Evolutionary conservation across 371 early-diverging fungal species (phyloP), one percentile per base, ranked within the genome.

Genomic region (Mucor piriformis): DNA sequence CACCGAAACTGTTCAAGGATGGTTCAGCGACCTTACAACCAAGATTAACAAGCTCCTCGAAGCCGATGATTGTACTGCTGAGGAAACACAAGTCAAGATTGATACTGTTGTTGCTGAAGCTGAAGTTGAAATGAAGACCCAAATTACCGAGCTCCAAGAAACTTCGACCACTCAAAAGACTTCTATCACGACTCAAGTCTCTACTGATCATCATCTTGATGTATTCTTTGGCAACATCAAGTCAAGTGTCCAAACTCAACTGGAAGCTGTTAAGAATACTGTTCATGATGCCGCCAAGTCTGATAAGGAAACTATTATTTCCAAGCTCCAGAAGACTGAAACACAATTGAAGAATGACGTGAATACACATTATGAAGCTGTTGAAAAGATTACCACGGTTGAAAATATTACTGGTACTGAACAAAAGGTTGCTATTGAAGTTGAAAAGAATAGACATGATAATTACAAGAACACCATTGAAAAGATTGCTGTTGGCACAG

Each of bases 161-260:
- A 53, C 51, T 10, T 6, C 52, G 2, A 54, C 48, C 13, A 52
- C 50, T 5, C 37, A 37, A 3, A 37, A 23, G 2, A 66, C 57
- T 18, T 52, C 57, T n/a, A 38, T 56, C 21, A 40, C 57, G 6
- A 49, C 66, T 18, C 49, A 58, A 37, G 57, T 57, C 3, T 47
- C 66, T 7, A 51, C 61, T 18, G 60, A 66, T 6, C 66, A 59
- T 29, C 66, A 66, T 53, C 46, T 74, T 15, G 74, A 70, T 21
- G 59, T 56, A 18, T 75, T 71, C 69, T 69, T 66, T 55, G 65
- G 63, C 6, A 64, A 72, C 34, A 25, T 75, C 43, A 66, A 64
- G 11, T 57, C 59, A 6, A 71, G 57, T 53, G 61, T 61, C 18
- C 50, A 59, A n/a, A 51, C 24, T 4, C 75, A 75, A 34, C 43